A percentile compares a stretch with the other conserved stretches of the same genome.
phyloP scores from a whole-genome alignment of 140 eudicot species.

The Flaveria floridana region DNA sequence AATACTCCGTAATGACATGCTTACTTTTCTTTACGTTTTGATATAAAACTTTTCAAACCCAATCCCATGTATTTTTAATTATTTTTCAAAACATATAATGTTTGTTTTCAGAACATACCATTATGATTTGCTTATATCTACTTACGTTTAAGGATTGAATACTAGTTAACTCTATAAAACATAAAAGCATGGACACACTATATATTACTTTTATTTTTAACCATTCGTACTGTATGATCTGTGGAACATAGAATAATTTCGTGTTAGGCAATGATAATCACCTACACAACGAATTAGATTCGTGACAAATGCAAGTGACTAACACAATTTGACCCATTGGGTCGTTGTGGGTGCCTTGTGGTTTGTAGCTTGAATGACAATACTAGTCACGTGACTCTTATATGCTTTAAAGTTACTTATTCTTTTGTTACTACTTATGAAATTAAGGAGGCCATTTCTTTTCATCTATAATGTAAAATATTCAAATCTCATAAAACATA shows the following conservation, averaged over 20 bases:
- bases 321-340: constrained; percentile 12
- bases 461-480: too few relatives aligned
- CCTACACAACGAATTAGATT: constrained; percentile 21
- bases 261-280: constrained; percentile 5
- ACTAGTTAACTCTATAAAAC: too few relatives aligned
- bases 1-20: too few relatives aligned
- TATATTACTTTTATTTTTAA: not conserved
- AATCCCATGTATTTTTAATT: too few relatives aligned
- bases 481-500: too few relatives aligned
- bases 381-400: not conserved
- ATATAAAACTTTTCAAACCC: too few relatives aligned
- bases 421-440: not conserved
- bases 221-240: not conserved
- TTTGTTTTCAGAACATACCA: too few relatives aligned
- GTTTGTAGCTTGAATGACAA: not conserved
- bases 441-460: too few relatives aligned
- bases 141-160: too few relatives aligned
- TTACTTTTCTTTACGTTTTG: too few relatives aligned
- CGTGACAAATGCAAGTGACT: not conserved
- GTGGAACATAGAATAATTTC: not conserved
- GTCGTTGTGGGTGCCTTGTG: not conserved
- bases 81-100: too few relatives aligned
- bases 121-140: too few relatives aligned
- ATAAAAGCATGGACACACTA: not conserved
- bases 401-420: not conserved